Percentiles rank a stretch among this genome's conserved stretches.
phyloP scores from a whole-genome alignment of 2,329 filamentous ascomycete species.

The Chaetomiaceae sp. region DNA sequence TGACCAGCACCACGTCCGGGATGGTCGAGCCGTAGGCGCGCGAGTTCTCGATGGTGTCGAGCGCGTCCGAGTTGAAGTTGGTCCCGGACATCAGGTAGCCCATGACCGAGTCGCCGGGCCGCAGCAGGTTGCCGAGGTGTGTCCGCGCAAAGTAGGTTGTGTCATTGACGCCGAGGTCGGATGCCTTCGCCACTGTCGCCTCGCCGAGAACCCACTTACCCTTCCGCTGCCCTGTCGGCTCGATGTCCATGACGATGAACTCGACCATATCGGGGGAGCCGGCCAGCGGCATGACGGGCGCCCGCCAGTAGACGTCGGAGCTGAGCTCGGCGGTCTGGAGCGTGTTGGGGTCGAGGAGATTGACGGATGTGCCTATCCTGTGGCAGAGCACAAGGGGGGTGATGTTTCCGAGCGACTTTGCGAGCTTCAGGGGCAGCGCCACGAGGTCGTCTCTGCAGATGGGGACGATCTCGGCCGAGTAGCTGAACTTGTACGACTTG shows the following conservation, averaged over 20 bases:
- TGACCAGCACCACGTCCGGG: conserved; percentile 90
- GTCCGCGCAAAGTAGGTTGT: conserved; percentile 85
- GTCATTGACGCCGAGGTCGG: conserved; percentile 82
- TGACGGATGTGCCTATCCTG: conserved; percentile 82
- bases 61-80: conserved; percentile 87
- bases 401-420: conserved; percentile 84
- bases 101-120: conserved; percentile 86
- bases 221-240: conserved; percentile 67
- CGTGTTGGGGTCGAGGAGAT: conserved; percentile 83
- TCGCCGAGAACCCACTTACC: conserved; percentile 84
- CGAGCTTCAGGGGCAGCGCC: conserved; percentile 84
- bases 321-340: conserved; percentile 86
- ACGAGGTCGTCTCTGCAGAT: conserved; percentile 97
- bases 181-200: conserved; percentile 78
- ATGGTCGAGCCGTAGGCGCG: conserved; percentile 72
- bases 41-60: conserved; percentile 75
- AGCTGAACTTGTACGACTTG: conserved; percentile 93
- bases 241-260: conserved; percentile 93
- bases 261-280: conserved; percentile 83
- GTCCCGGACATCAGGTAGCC: conserved; percentile 88
- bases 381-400: conserved; percentile 80
- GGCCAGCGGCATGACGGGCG: conserved; percentile 77
- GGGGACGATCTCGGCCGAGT: conserved; percentile 81
- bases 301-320: conserved; percentile 80
- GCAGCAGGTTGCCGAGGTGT: conserved; percentile 79